Evolutionary conservation across 108 stramenopile genomes (phyloP), one percentile per base, ranked within the genome.

Genomic region (Heterococcus sp.): DNA sequence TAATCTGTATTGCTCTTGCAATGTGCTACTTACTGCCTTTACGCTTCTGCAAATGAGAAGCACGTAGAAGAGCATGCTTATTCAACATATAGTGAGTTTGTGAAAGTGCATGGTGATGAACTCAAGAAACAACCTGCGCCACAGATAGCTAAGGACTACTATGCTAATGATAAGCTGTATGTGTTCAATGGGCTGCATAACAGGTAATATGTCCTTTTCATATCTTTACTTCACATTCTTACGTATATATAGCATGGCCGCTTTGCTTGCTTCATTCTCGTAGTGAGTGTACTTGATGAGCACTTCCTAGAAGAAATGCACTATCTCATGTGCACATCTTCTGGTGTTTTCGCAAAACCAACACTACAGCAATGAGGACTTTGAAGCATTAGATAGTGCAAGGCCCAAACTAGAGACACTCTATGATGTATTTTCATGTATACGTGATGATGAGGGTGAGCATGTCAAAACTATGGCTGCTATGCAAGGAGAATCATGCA

Each of bases 401-500:
- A 8, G 46, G 21, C 46, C 46, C 8, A 21, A 58, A 21, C 14
- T 58, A 21, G 46, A 58, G 46, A 58, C 46, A 8, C 46, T 58
- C 21, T 58, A 58, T 21, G 46, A 58, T 21, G 46, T 58, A 21
- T 75, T 75, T 5, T 26, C 0, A 27, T 74, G 3, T 28, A 58
- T 73, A 2, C 68, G 78, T 3, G 72, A 79, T n/a, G 78, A 79
- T 26, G 78, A 79, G 35, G 71, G 67, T 70, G 78, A 79, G 26
- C 78, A 79, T 65, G 78, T 79, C 70, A 79, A 79, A 65, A 79
- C 78, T 37, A 79, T 79, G 78, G 71, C 46, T 37, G 78, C 78
- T 30, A 32, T 79, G 58, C 78, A 79, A 58, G 46, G n/a, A n/a
- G n/a, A n/a, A n/a, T n/a, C n/a, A n/a, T n/a, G n/a, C n/a, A n/a